phyloP scores from a whole-genome alignment of 2,329 filamentous ascomycete species.

The Xylariaceae sp. region DNA sequence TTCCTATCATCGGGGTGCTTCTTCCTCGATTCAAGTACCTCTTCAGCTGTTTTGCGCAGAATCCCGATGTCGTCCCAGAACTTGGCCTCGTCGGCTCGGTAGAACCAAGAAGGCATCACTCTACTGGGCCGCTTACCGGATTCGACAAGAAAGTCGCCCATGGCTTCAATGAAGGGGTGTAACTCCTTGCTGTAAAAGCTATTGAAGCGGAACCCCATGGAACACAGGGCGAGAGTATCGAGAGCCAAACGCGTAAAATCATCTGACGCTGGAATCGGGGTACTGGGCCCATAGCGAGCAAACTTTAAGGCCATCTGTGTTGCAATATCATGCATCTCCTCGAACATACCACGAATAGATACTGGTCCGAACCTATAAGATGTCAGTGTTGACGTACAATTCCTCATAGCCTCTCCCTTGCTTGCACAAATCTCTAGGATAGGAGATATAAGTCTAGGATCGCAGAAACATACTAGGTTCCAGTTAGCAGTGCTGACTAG shows the following conservation, averaged over 20 bases:
- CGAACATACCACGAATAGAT: slow-evolving; percentile 71
- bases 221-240: slow-evolving; percentile 73
- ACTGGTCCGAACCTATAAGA: slow-evolving; percentile 71
- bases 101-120: slow-evolving; percentile 56
- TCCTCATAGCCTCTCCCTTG: neutral
- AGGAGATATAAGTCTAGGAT: neutral
- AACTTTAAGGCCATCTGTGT: slow-evolving; percentile 71
- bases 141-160: slow-evolving; percentile 67
- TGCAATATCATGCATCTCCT: slow-evolving; percentile 72
- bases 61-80: slow-evolving; percentile 60
- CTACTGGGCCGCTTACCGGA: slow-evolving; percentile 57
- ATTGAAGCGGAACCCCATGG: slow-evolving; percentile 78
- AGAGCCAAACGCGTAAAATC: slow-evolving; percentile 62
- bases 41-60: slow-evolving; percentile 60
- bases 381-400: slow-evolving; percentile 53
- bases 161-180: slow-evolving; percentile 73
- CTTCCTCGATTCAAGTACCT: slow-evolving; percentile 66
- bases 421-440: neutral
- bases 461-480: slow-evolving; percentile 25
- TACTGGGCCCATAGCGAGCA: slow-evolving; percentile 65
- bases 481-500: slow-evolving; percentile 11
- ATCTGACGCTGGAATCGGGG: slow-evolving; percentile 58
- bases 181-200: slow-evolving; percentile 71
- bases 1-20: slow-evolving; percentile 61
- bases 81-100: slow-evolving; percentile 54